Evolutionary conservation across 2,329 filamentous ascomycete species (phyloP), one percentile per base, ranked within the genome.

Genomic region (Fusarium vanettenii): DNA sequence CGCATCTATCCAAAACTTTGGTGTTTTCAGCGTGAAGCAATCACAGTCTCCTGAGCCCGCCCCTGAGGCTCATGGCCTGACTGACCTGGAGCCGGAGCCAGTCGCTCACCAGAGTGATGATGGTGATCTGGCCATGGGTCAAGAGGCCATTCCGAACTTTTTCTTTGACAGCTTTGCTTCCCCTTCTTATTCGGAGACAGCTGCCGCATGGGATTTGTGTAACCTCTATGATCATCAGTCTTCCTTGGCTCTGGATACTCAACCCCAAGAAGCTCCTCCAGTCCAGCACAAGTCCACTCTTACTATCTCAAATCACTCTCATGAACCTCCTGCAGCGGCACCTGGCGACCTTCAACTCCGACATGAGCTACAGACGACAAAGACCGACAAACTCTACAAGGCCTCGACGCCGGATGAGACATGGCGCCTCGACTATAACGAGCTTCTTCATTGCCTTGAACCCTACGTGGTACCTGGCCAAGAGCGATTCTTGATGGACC

Each of bases 401-500:
- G 60, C 27, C 6, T 48, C 61, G 48, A 57, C 35, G 9, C 61
- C 55, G 33, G 65, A 62, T 9, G 41, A 57, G 22, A 35, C 55
- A 25, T 57, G 55, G 55, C 55, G 55, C 3, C 55, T 57, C 4
- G 55, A 57, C 55, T 57, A 37, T 20, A 57, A 57, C 31, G 55
- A 57, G 13, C 43, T 70, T 22, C 55, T 71, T 4, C 45, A 60
- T 9, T 67, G 59, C 43, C 67, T 69, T 4, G n/a, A 41, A 2
- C 61, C 60, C 22, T 69, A 65, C 11, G 59, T 55, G 5, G 45
- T 75, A 9, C 61, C 70, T 5, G 60, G 67, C 1, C 70, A 70
- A 43, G 78, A 80, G 7, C 69, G 69, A 2, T 80, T 77, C 50
- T 71, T 80, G 25, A 74, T 80, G 60, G 67, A 76, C 3, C 76